These are phyloP conservation scores for Colletotrichum salicis DNA, from an alignment of 2,329 filamentous ascomycete species.

Conservation along the genomic window DNA sequence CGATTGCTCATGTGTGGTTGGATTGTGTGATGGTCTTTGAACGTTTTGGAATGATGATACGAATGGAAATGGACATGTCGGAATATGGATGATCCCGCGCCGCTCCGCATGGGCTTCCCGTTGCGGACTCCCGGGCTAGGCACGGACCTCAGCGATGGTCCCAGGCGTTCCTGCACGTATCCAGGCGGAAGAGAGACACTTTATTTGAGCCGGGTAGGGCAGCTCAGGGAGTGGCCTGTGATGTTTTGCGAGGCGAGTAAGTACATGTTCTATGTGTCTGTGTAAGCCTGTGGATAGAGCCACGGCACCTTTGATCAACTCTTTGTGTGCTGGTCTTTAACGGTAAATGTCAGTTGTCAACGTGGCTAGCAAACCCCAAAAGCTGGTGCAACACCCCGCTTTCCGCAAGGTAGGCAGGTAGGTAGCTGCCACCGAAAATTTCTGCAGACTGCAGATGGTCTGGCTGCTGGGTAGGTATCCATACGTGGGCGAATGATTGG, in stretches of 20 bases:
- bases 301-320: not conserved
- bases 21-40: not conserved
- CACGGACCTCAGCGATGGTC: conserved; percentile 1
- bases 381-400: conserved; percentile 7
- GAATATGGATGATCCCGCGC: conserved; percentile 26
- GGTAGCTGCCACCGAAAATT: conserved; percentile 1
- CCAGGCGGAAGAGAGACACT: not conserved
- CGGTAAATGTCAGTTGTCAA: not conserved
- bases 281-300: not conserved
- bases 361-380: not conserved
- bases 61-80: not conserved
- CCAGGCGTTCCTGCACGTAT: conserved; percentile 7
- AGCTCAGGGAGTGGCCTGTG: conserved; percentile 3
- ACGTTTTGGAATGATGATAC: too few species aligned
- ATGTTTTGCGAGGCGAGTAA: not conserved
- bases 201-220: not conserved
- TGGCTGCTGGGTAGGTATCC: not conserved
- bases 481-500: not conserved
- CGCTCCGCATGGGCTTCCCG: not conserved
- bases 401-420: not conserved
- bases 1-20: not conserved
- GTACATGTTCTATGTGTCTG: not conserved
- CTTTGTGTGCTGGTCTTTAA: conserved; percentile 1
- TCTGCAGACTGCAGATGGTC: not conserved
- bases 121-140: not conserved